Conservation (phyloP, 495 filamentous ascomycete genomes). For the Neurospora africana region DNA sequence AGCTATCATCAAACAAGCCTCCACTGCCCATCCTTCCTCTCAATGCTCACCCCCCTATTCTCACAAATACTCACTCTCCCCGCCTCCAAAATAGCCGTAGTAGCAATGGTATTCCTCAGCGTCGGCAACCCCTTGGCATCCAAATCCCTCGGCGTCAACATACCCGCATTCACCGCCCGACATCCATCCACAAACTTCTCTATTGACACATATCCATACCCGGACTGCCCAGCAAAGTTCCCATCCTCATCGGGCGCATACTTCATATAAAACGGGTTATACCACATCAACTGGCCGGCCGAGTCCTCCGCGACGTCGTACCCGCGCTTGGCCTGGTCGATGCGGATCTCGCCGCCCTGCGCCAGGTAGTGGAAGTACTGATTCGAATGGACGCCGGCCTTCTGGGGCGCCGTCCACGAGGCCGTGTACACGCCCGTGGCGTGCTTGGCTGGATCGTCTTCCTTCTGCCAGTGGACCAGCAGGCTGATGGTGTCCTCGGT, state of each 20-base stretch:
- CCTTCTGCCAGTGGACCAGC: conserved; percentile 77
- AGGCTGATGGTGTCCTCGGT: conserved; percentile 93
- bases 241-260: conserved; percentile 93
- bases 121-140: conserved; percentile 77
- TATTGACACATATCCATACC: conserved; percentile 88
- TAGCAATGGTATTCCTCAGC: conserved; percentile 78
- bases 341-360: conserved; percentile 69
- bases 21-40: conserved; percentile 52
- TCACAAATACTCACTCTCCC: conserved; percentile 76
- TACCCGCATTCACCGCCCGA: conserved; percentile 61
- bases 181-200: conserved; percentile 94
- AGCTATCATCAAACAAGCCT: conserved; percentile 46
- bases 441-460: conserved; percentile 49
- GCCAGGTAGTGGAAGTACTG: conserved; percentile 96
- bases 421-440: conserved; percentile 92
- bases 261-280: conserved; percentile 95
- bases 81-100: conserved; percentile 82
- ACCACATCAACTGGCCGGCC: conserved; percentile 59
- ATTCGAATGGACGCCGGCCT: conserved; percentile 84
- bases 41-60: conserved; percentile 63
- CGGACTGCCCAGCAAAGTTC: conserved; percentile 83
- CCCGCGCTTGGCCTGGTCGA: conserved; percentile 88
- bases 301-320: conserved; percentile 88
- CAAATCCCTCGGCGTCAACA: conserved; percentile 58
- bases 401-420: conserved; percentile 87